phyloP scores from a whole-genome alignment of 1,139 yeast species.

The Taiozyma sp. region DNA sequence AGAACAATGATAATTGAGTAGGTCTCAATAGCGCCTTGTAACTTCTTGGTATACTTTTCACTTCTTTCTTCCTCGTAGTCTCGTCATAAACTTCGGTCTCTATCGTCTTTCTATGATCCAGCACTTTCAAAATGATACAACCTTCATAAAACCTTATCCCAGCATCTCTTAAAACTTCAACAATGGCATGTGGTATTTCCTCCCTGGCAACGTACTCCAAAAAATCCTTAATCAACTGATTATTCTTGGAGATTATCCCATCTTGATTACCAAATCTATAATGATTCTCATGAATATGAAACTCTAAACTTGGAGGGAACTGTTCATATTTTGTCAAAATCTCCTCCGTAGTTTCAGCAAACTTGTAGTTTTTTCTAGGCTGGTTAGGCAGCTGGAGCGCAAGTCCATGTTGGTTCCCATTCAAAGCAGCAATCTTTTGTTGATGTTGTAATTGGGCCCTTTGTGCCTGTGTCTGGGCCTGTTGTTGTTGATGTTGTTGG shows the following conservation, averaged over 20 bases:
- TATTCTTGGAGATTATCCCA: conserved; percentile 73
- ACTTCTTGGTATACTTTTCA: conserved; percentile 50
- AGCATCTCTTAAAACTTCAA: conserved; percentile 85
- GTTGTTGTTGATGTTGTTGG: conserved; percentile 24
- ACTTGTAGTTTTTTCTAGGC: conserved; percentile 47
- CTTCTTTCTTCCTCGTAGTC: conserved; percentile 22
- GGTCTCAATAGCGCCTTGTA: conserved; percentile 78
- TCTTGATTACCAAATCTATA: conserved; percentile 61
- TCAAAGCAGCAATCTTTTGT: conserved; percentile 39
- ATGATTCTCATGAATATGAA: conserved; percentile 89
- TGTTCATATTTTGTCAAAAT: conserved; percentile 75
- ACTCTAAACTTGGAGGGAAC: conserved; percentile 77
- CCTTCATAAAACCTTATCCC: conserved; percentile 85
- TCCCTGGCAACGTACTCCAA: conserved; percentile 75
- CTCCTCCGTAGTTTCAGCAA: conserved; percentile 69
- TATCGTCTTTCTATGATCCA: conserved; percentile 51
- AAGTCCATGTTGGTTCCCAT: conserved; percentile 38
- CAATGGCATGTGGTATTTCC: conserved; percentile 82
- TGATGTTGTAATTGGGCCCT: conserved; percentile 30
- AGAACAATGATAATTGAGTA: conserved; percentile 75
- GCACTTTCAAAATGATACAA: conserved; percentile 75
- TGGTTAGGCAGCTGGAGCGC: conserved; percentile 27
- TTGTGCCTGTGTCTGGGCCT: conserved; percentile 30
- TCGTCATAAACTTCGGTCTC: conserved; percentile 11
- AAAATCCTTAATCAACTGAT: conserved; percentile 77